These are phyloP conservation scores for Brassica hybrid DNA, from an alignment of 441 rosid genomes.

Conservation along the genomic window DNA sequence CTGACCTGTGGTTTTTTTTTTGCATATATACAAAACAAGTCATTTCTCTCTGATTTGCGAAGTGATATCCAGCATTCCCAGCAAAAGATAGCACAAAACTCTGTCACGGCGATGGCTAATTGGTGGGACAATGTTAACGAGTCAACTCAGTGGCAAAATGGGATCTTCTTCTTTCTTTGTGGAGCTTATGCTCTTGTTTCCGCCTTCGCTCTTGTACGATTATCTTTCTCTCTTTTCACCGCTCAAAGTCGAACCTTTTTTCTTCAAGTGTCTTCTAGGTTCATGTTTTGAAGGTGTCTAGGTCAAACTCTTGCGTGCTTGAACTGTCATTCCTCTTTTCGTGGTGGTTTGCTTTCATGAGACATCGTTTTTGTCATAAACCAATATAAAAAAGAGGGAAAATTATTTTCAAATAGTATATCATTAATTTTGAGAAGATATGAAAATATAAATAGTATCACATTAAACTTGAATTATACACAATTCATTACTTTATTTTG, in stretches of 20 bases:
- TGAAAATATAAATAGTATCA: neutral
- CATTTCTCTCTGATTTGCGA: constrained; percentile 28
- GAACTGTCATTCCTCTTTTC: constrained; percentile 26
- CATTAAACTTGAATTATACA: neutral
- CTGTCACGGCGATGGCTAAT: constrained; percentile 31
- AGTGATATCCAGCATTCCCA: neutral
- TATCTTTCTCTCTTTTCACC: neutral
- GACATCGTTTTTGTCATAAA: constrained; percentile 22
- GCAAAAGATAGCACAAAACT: neutral
- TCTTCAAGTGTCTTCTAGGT: constrained; percentile 1
- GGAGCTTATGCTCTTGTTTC: constrained; percentile 87
- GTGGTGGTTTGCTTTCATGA: constrained; percentile 15
- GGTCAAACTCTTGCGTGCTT: constrained; percentile 22
- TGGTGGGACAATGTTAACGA: constrained; percentile 50
- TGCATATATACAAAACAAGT: constrained; percentile 18
- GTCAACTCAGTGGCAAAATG: constrained; percentile 77
- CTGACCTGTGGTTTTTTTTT: constrained; percentile 16
- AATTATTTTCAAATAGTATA: neutral
- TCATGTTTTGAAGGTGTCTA: constrained; percentile 1
- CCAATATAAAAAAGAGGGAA: neutral
- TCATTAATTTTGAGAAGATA: neutral
- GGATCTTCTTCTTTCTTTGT: constrained; percentile 75
- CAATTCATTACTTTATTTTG: neutral
- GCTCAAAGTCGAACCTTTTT: neutral
- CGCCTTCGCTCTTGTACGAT: constrained; percentile 68